Percentiles rank a stretch among this genome's conserved stretches.
phyloP scores from a whole-genome alignment of 164 flowering plant genomes.

The Stephania cephalantha region DNA sequence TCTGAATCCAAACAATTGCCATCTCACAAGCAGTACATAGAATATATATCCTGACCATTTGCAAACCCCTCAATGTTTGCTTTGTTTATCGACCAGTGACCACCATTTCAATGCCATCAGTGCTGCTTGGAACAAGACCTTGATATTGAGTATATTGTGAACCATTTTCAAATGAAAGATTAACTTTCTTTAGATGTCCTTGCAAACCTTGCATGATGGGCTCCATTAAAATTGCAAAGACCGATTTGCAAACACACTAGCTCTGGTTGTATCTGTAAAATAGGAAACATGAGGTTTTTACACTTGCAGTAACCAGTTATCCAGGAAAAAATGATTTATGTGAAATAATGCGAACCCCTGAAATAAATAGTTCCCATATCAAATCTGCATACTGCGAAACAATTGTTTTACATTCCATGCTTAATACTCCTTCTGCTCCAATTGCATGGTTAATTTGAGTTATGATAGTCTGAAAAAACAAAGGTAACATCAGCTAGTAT shows the following conservation, averaged over 20 bases:
- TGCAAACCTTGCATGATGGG: slow-evolving; percentile 24
- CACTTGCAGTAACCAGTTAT: neutral
- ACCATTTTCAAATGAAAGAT: neutral
- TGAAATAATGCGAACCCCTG: slow-evolving; percentile 26
- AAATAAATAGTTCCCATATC: slow-evolving; percentile 50
- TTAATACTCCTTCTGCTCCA: slow-evolving; percentile 66
- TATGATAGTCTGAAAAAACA: slow-evolving; percentile 36
- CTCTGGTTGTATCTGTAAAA: slow-evolving; percentile 34
- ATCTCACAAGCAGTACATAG: slow-evolving; percentile 50
- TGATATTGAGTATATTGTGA: neutral
- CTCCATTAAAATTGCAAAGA: slow-evolving; percentile 26
- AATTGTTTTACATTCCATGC: slow-evolving; percentile 55
- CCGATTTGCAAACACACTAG: slow-evolving; percentile 42
- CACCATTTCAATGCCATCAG: slow-evolving; percentile 27
- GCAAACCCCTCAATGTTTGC: slow-evolving; percentile 11
- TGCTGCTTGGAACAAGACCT: slow-evolving; percentile 25
- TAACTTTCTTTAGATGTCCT: neutral
- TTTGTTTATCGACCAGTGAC: slow-evolving; percentile 38
- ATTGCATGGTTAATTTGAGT: slow-evolving; percentile 73
- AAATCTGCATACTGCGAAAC: slow-evolving; percentile 52
- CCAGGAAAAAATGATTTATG: neutral
- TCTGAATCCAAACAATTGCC: slow-evolving; percentile 48
- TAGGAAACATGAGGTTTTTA: neutral
- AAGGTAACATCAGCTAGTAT: neutral
- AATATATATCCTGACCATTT: slow-evolving; percentile 15